Evolutionary conservation across 73 alveolate species (phyloP).

Genomic region (Paramecium caudatum): DNA sequence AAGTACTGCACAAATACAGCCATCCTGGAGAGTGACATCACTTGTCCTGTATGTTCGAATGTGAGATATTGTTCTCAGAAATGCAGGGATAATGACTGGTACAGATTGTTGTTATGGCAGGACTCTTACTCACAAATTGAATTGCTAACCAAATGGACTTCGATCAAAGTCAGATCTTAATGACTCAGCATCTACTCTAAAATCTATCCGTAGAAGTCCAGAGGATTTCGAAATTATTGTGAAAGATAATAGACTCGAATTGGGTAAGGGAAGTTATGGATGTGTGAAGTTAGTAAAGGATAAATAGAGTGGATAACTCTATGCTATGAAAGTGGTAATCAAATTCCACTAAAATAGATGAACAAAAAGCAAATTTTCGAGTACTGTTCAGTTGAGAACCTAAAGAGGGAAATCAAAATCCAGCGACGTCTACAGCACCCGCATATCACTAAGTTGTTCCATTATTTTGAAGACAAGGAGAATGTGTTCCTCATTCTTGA

Average conservation of each 20-base stretch:
- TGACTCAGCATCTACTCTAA: constrained; percentile 47
- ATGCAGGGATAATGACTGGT: constrained; percentile 51
- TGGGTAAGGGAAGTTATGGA: constrained; percentile 72
- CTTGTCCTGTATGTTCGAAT: background rate
- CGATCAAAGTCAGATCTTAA: constrained; percentile 31
- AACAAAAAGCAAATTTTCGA: constrained; percentile 64
- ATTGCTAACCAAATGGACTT: background rate
- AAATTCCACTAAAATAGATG: constrained; percentile 31
- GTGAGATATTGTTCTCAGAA: constrained; percentile 11
- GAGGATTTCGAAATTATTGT: constrained; percentile 47
- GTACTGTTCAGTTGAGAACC: constrained; percentile 71
- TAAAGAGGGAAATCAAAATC: constrained; percentile 92
- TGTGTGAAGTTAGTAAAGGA: constrained; percentile 70
- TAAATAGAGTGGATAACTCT: constrained; percentile 56
- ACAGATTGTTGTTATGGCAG: background rate
- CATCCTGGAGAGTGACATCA: background rate
- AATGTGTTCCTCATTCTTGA: constrained; percentile 89
- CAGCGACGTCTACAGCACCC: constrained; percentile 94
- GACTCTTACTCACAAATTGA: constrained; percentile 20
- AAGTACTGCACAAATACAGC: background rate
- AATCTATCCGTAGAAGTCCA: constrained; percentile 5
- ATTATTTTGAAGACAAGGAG: constrained; percentile 93
- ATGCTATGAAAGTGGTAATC: constrained; percentile 71
- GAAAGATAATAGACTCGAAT: constrained; percentile 56
- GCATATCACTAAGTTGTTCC: constrained; percentile 87